These are phyloP conservation scores for Piromyces sp. DNA, from an alignment of 192 early-diverging fungal species.

Conservation along the genomic window DNA sequence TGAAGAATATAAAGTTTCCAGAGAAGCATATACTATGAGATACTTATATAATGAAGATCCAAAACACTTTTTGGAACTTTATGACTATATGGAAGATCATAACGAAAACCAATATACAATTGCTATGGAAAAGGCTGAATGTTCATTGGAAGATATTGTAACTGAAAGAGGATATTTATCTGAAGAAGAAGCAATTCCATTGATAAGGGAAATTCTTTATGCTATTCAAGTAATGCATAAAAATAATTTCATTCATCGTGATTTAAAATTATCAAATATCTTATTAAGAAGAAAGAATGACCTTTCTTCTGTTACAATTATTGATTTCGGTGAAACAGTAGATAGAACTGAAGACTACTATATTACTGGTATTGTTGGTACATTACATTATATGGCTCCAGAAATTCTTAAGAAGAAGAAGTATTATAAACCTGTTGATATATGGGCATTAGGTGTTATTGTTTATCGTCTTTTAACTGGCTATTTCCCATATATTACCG, in stretches of 20 bases:
- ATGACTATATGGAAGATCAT: background rate
- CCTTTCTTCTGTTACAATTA: background rate
- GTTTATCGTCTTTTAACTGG: slow-evolving; percentile 1
- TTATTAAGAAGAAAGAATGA: background rate
- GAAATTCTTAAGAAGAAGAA: slow-evolving; percentile 1
- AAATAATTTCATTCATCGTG: background rate
- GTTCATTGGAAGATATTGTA: background rate
- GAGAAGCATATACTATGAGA: background rate
- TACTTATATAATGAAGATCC: background rate
- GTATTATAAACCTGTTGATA: slow-evolving; percentile 1
- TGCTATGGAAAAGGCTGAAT: background rate
- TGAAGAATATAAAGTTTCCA: background rate
- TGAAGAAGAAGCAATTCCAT: background rate
- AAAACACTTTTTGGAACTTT: background rate
- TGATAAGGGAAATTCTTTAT: background rate
- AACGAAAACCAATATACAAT: background rate
- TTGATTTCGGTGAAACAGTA: background rate
- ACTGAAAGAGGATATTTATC: background rate
- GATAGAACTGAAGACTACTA: background rate
- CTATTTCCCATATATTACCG: background rate
- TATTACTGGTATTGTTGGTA: background rate
- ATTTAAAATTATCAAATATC: background rate
- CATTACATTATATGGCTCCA: slow-evolving; percentile 1
- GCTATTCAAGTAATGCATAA: background rate
- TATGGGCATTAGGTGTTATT: slow-evolving; percentile 3